These are phyloP conservation scores for Ophiostoma triangulosporum DNA, from an alignment of 2,329 filamentous ascomycete species.

Conservation along the genomic window DNA sequence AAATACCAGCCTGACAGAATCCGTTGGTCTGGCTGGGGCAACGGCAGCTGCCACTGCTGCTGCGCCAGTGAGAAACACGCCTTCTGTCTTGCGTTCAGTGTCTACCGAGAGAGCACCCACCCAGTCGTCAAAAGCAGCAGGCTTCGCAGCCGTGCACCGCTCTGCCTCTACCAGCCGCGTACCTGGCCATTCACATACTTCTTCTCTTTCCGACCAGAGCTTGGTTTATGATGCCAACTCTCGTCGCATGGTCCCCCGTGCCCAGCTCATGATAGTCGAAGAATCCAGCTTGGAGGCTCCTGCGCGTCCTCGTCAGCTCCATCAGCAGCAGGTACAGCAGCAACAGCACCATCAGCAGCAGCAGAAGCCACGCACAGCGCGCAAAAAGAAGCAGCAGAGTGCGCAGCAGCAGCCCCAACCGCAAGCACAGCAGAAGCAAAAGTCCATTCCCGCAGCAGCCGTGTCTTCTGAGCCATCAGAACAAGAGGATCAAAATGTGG, in stretches of 20 bases:
- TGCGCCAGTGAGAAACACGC: slow-evolving; percentile 4
- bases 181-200: slow-evolving; percentile 12
- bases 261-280: slow-evolving; percentile 29
- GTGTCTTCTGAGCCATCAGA: not conserved
- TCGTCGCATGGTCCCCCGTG: slow-evolving; percentile 43
- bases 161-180: slow-evolving; percentile 16
- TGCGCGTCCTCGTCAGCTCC: slow-evolving; percentile 25
- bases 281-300: slow-evolving; percentile 24
- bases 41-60: not conserved
- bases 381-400: slow-evolving; percentile 26
- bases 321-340: slow-evolving; percentile 17
- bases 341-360: not conserved
- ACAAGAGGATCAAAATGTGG: not conserved
- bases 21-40: not conserved
- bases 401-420: slow-evolving; percentile 17
- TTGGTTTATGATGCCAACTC: slow-evolving; percentile 55
- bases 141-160: slow-evolving; percentile 6
- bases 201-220: slow-evolving; percentile 23
- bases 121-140: not conserved
- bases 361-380: slow-evolving; percentile 14
- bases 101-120: slow-evolving; percentile 5
- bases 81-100: not conserved
- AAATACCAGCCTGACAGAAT: not conserved
- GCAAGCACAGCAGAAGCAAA: slow-evolving; percentile 26
- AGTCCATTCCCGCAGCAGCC: not conserved